phyloP scores from a whole-genome alignment of 2,329 filamentous ascomycete species.

The Sphaerulina vaccinii region DNA sequence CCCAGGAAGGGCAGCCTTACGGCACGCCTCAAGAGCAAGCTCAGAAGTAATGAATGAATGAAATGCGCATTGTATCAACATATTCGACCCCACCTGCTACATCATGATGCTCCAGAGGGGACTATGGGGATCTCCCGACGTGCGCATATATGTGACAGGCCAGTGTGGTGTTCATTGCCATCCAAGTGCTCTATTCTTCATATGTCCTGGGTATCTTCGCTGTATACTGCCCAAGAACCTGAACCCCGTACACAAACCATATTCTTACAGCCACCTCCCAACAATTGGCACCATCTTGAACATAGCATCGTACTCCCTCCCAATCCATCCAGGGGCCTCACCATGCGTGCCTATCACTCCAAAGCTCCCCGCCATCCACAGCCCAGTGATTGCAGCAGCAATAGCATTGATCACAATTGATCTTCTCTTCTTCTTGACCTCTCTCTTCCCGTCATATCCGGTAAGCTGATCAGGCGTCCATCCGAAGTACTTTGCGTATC shows the following conservation, averaged over 20 bases:
- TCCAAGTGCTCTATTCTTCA: too few relatives aligned
- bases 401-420: slow-evolving; percentile 71
- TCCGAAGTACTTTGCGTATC: slow-evolving; percentile 77
- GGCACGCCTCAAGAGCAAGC: slow-evolving; percentile 12
- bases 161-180: too few relatives aligned
- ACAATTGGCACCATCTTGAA: slow-evolving; percentile 61
- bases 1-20: slow-evolving; percentile 10
- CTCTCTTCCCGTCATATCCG: slow-evolving; percentile 49
- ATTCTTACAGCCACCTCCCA: slow-evolving; percentile 49
- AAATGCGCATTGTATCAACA: too few relatives aligned
- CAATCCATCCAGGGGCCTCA: slow-evolving; percentile 72
- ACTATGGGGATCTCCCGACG: too few relatives aligned
- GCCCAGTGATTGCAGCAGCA: slow-evolving; percentile 54
- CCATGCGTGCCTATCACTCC: slow-evolving; percentile 75
- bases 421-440: slow-evolving; percentile 59
- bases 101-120: too few relatives aligned
- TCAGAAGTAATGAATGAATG: slow-evolving; percentile 15
- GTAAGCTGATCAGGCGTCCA: slow-evolving; percentile 58
- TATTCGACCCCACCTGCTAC: too few relatives aligned
- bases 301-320: slow-evolving; percentile 73
- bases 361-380: slow-evolving; percentile 83
- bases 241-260: neutral
- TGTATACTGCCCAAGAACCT: neutral
- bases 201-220: slow-evolving; percentile 10
- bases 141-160: too few relatives aligned